phyloP scores from a whole-genome alignment of 306 rosid species.

The Pterocarpus macrocarpus region DNA sequence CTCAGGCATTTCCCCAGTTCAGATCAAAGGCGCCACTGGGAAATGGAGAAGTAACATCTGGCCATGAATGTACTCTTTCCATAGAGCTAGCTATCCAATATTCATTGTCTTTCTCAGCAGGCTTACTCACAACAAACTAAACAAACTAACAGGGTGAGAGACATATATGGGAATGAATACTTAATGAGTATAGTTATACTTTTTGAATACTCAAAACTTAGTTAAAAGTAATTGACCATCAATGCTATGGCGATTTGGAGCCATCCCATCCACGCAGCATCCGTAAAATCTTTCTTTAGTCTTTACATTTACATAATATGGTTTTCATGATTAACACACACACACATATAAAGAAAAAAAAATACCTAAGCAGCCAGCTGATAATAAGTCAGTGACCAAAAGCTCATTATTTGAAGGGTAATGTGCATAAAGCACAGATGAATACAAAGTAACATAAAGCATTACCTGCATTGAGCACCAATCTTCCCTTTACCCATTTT shows the following conservation, averaged over 20 bases:
- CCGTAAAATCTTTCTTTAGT: background rate
- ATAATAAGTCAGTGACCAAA: background rate
- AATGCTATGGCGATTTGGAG: background rate
- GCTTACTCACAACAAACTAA: background rate
- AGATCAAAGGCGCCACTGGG: background rate
- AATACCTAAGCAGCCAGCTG: background rate
- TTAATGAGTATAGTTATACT: background rate
- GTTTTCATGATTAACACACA: background rate
- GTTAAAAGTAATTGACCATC: background rate
- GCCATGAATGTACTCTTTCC: background rate
- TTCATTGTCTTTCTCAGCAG: background rate
- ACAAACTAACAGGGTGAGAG: background rate
- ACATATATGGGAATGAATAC: background rate
- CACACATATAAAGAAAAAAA: background rate
- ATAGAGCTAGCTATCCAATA: background rate
- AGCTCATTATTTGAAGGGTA: background rate
- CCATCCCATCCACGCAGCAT: background rate
- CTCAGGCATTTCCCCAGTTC: background rate
- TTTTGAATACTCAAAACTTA: background rate
- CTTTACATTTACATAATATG: background rate
- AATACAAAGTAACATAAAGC: background rate
- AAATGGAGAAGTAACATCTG: background rate
- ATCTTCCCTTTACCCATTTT: slow-evolving; percentile 99
- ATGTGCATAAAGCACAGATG: background rate
- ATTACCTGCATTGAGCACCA: slow-evolving; percentile 97